Evolutionary conservation across 2,329 filamentous ascomycete species (phyloP), one percentile per base, ranked within the genome.

Genomic region (Tolypocladium amazonense): DNA sequence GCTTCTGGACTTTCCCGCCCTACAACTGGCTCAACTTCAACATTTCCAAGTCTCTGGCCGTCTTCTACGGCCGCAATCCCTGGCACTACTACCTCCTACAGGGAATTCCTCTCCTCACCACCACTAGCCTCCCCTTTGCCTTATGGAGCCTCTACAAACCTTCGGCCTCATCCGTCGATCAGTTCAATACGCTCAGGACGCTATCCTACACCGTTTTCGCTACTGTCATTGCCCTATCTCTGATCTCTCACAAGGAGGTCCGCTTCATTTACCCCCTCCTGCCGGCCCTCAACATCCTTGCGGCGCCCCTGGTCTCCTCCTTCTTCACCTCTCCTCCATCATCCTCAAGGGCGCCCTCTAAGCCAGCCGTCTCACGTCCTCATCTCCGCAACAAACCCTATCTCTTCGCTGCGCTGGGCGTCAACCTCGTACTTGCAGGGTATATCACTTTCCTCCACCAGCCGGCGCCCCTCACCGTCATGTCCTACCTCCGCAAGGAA

Each of bases 241-340:
- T 89, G 55, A 89, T 97, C 65, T 86, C 91, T 1, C 94, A 99
- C 76, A 99, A 99, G 73, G 94, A 99, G 79, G 90, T 96, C 66
- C 90, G 94, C 68, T 99, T 99, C 77, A 89, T 97, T 65, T 96
- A 96, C 68, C 93, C 94, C 1, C 81, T 99, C 23, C 81, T 97
- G 1, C 93, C 94, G 1, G 81, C 87, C n/a, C 81, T 99, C 8
- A 90, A 94, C 70, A 77, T 96, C 63, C 78, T 97, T 45, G 85
- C 89, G 1, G 90, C 91, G 0, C 82, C 85, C 0, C 80, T 85
- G 3, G 74, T 90, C 20, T 77, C 83, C 3, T 72, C 77, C 11
- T 92, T 90, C 75, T 91, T 93, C 71, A 77, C 75, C 33, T 68
- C 73, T 20, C 61, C 69, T 20, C 63, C 70, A 37, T 59, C 69